Base-by-base conservation (phyloP, 176 grass and related monocot genomes). In the Oropetium thomaeum region DNA sequence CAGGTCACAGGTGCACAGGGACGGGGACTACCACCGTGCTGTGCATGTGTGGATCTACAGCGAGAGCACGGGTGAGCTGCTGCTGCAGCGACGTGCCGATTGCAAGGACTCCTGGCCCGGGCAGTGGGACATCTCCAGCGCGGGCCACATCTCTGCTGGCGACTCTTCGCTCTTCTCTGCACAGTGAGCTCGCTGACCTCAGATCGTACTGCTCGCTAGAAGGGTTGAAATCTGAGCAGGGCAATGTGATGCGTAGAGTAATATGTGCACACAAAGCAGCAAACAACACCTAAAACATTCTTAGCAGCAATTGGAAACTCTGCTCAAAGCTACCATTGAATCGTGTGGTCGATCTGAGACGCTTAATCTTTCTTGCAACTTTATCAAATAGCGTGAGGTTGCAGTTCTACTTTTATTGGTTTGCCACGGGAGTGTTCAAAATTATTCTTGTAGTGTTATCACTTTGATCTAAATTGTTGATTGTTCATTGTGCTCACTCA, bases 31-130 rank as follows among this genome's bases (percentile, higher is more conserved):
- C 82, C 95, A 94, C 61, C 81, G 91, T 8, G 89, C 91, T 4
- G 95, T 98, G 48, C 89, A 98, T 74, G 84, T 92, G 37, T 98
- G 91, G 91, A 94, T 98, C 72, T 94, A 94, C 84, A 70, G 81
- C 26, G 94, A 93, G 88, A 91, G 78, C 76, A 97, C 94, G 29
- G 59, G 89, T 53, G 94, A 93, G 83, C 86, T 97, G 41, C 84
- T 97, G 40, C 67, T 97, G 32, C 94, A 97, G 83, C 85, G 81
- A 62, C 88, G 94, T 34, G 81, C 90, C 41, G 93, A 90, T 62
- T 89, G 94, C 78, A 97, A 93, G 88, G 95, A 91, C 67, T 93
- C 95, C 45, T 97, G 95, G 95, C 95, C 95, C 13, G 90, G 86
- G 12, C 81, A 67, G 77, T 97, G 95, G 95, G 95, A 97, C 58